A percentile compares a stretch with the other conserved stretches of the same genome.
These are phyloP conservation scores for Balansia obtecta DNA, from an alignment of 2,329 filamentous ascomycete genomes.

Conservation along the genomic window DNA sequence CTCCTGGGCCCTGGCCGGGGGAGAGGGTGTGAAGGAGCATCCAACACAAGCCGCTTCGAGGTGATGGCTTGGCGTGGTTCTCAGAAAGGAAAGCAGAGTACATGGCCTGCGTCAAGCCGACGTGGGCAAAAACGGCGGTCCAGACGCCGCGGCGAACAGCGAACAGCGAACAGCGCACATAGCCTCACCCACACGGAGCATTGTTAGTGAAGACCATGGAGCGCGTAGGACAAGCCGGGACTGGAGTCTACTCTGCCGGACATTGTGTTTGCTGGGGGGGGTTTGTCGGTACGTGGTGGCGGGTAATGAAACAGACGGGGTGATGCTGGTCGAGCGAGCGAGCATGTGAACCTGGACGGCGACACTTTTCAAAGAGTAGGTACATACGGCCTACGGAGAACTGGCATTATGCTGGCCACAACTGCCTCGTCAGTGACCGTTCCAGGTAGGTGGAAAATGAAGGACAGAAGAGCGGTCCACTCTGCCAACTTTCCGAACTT, in stretches of 20 bases:
- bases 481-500: neutral
- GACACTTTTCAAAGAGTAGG: neutral
- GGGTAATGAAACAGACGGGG: slow-evolving; percentile 13
- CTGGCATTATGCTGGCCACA: neutral
- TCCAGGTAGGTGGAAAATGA: neutral
- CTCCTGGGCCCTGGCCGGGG: neutral
- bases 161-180: too few species aligned
- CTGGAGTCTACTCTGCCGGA: neutral
- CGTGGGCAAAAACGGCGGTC: too few species aligned
- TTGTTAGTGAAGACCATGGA: too few species aligned
- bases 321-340: slow-evolving; percentile 6
- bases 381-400: too few species aligned
- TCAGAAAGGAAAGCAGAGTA: too few species aligned
- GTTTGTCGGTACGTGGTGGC: neutral
- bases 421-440: neutral
- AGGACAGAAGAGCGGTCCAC: slow-evolving; percentile 1
- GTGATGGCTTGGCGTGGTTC: too few species aligned
- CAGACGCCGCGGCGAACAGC: too few species aligned
- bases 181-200: too few species aligned
- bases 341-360: too few species aligned
- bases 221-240: neutral
- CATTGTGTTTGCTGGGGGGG: neutral
- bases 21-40: too few species aligned
- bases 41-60: too few species aligned
- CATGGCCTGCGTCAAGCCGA: too few species aligned